Evolutionary conservation across 2,329 filamentous ascomycete genomes (phyloP).

Genomic region (Cytospora piceae): DNA sequence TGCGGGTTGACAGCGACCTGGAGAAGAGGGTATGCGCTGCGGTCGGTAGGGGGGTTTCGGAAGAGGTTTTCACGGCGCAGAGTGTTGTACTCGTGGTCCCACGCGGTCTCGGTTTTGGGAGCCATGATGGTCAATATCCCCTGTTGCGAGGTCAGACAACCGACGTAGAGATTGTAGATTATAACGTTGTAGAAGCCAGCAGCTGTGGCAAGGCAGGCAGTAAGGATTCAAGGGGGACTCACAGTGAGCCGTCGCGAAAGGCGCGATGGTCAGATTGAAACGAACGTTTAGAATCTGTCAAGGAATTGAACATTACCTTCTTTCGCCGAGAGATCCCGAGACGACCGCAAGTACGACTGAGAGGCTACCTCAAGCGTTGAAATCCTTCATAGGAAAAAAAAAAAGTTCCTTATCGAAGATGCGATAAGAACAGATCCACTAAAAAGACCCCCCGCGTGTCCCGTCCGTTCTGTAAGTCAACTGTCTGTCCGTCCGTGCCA

Average conservation of each 20-base stretch:
- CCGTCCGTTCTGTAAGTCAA: background rate
- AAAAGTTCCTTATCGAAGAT: constrained; percentile 13
- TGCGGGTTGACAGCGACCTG: constrained; percentile 88
- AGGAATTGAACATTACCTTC: constrained; percentile 2
- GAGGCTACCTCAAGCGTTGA: background rate
- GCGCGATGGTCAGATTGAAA: background rate
- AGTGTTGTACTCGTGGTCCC: constrained; percentile 87
- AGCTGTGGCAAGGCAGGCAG: background rate
- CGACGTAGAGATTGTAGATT: background rate
- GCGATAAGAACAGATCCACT: constrained; percentile 10
- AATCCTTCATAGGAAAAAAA: background rate
- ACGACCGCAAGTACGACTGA: background rate
- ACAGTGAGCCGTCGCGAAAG: constrained; percentile 10
- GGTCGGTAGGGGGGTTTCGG: constrained; percentile 82
- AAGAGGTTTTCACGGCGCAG: constrained; percentile 87
- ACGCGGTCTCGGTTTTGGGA: constrained; percentile 67
- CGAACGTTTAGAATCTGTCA: background rate
- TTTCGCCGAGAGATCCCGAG: background rate
- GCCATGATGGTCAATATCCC: constrained; percentile 49
- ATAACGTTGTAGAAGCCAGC: background rate
- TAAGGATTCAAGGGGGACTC: background rate
- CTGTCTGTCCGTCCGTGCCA: background rate
- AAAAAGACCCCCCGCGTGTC: background rate
- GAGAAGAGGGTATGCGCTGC: constrained; percentile 84
- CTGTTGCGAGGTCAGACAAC: constrained; percentile 10